These are phyloP conservation scores for Helminthosporium solani DNA, from an alignment of 2,329 filamentous ascomycete species.

Conservation along the genomic window DNA sequence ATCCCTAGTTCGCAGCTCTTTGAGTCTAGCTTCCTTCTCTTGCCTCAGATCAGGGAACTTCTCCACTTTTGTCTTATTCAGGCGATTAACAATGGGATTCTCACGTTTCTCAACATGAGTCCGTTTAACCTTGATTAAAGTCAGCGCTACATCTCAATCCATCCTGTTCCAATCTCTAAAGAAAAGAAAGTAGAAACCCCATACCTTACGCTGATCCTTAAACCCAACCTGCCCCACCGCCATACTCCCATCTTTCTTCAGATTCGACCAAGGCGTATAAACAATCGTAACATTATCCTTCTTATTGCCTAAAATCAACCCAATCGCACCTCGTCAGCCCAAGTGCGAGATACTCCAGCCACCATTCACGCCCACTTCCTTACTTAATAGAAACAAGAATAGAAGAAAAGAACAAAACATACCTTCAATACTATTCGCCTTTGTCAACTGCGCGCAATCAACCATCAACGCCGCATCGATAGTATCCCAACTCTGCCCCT, in stretches of 20 bases:
- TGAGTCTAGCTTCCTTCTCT: conserved; percentile 76
- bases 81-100: conserved; percentile 91
- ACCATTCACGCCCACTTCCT: too few relatives aligned
- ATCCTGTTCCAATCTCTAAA: too few relatives aligned
- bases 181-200: background rate
- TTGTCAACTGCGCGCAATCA: conserved; percentile 95
- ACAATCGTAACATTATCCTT: conserved; percentile 97
- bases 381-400: too few relatives aligned
- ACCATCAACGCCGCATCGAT: conserved; percentile 73
- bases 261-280: conserved; percentile 96
- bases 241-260: conserved; percentile 95
- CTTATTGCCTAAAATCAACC: conserved; percentile 73
- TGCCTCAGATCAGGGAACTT: conserved; percentile 78
- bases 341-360: too few relatives aligned
- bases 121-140: conserved; percentile 64
- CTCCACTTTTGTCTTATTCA: conserved; percentile 95
- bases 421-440: conserved; percentile 97
- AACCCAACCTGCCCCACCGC: conserved; percentile 92
- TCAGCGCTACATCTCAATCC: too few relatives aligned
- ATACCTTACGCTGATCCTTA: conserved; percentile 74
- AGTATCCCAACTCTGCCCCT: conserved; percentile 79
- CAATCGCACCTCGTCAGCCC: background rate
- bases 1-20: conserved; percentile 71
- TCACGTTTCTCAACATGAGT: conserved; percentile 77
- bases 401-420: background rate